Evolutionary conservation across 2,329 filamentous ascomycete genomes (phyloP).

Genomic region (Fusarium sp.): DNA sequence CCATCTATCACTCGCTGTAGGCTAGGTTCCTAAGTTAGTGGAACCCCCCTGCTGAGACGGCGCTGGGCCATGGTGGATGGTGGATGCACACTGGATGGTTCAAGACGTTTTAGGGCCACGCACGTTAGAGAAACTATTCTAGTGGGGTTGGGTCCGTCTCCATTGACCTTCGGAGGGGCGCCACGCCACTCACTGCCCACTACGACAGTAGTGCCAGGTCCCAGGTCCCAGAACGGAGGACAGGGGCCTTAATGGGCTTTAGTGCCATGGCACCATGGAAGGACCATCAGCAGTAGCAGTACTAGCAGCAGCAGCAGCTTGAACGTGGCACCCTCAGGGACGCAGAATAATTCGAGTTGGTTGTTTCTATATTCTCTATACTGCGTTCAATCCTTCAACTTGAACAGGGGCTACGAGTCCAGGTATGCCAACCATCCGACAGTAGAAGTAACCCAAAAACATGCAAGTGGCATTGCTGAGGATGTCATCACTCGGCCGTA

Average conservation of each 20-base stretch:
- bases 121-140: constrained; percentile 8
- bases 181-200: constrained; percentile 8
- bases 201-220: neutral
- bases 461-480: neutral
- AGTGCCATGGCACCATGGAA: constrained; percentile 43
- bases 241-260: constrained; percentile 35
- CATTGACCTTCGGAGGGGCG: constrained; percentile 2
- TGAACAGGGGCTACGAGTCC: neutral
- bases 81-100: constrained; percentile 1
- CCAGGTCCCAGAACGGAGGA: constrained; percentile 18
- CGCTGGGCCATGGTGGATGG: constrained; percentile 4
- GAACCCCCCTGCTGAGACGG: constrained; percentile 18
- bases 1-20: constrained; percentile 2
- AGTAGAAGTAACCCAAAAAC: neutral
- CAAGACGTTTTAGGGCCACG: constrained; percentile 34
- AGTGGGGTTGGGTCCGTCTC: neutral
- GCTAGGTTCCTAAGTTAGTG: neutral
- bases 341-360: constrained; percentile 3
- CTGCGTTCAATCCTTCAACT: neutral
- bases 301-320: constrained; percentile 20
- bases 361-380: constrained; percentile 4
- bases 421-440: too few species aligned
- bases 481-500: neutral
- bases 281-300: constrained; percentile 22
- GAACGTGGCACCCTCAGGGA: constrained; percentile 47